Evolutionary conservation across 1,139 yeast species (phyloP).

Genomic region (Williopsis jadinii): DNA sequence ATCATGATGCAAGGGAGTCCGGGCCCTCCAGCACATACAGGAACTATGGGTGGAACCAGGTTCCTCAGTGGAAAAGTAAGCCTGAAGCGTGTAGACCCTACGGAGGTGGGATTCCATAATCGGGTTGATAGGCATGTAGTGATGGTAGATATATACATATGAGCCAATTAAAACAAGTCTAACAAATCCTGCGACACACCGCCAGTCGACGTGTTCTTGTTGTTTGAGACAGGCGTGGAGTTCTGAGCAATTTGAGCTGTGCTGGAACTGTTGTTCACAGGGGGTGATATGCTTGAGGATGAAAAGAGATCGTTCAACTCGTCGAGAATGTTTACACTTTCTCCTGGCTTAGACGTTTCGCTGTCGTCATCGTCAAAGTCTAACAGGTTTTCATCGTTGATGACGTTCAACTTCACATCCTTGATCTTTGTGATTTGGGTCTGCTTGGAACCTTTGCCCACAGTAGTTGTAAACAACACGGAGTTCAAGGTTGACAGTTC

Average conservation of each 20-base stretch:
- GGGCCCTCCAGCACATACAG: too few species aligned
- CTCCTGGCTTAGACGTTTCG: slow-evolving; percentile 7
- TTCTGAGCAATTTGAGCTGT: background rate
- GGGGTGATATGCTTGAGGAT: slow-evolving; percentile 16
- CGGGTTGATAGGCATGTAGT: background rate
- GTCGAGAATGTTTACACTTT: slow-evolving; percentile 36
- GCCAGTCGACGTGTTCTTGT: slow-evolving; percentile 9
- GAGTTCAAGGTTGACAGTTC: slow-evolving; percentile 86
- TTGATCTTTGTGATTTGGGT: slow-evolving; percentile 52
- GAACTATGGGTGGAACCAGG: too few species aligned
- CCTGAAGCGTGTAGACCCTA: background rate
- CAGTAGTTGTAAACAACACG: slow-evolving; percentile 79
- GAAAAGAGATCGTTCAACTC: slow-evolving; percentile 63
- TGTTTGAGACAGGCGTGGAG: slow-evolving; percentile 1
- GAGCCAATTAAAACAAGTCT: slow-evolving; percentile 39
- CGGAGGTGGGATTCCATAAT: background rate
- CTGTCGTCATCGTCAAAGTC: slow-evolving; percentile 63
- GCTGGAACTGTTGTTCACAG: background rate
- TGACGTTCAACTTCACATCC: slow-evolving; percentile 73
- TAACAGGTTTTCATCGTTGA: slow-evolving; percentile 77
- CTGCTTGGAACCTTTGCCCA: slow-evolving; percentile 22
- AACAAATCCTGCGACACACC: slow-evolving; percentile 42
- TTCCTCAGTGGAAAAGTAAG: too few species aligned
- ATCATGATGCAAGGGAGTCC: too few species aligned
- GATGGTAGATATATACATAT: background rate